A percentile compares a stretch with the other conserved stretches of the same genome.
phyloP scores from a whole-genome alignment of 768 basidiomycete species.

The Auricularia heimuer region DNA sequence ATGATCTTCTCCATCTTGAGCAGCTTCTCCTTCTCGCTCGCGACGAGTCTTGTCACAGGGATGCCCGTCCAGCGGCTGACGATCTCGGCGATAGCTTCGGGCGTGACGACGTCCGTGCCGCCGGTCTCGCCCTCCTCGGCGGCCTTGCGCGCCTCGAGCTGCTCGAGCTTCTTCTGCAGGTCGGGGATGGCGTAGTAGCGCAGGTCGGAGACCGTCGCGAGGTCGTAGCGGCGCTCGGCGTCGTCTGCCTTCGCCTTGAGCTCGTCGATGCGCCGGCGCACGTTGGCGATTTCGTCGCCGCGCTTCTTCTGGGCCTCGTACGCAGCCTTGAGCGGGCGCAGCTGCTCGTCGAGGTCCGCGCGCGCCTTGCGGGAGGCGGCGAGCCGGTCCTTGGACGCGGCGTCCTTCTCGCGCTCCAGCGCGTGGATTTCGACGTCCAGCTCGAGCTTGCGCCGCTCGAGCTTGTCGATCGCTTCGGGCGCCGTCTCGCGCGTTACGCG shows the following conservation, averaged over 20 bases:
- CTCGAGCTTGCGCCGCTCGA: constrained; percentile 81
- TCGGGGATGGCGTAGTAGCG: constrained; percentile 91
- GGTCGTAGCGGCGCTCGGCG: constrained; percentile 76
- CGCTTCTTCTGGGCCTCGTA: constrained; percentile 82
- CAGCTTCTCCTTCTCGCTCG: constrained; percentile 86
- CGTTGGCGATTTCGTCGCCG: constrained; percentile 67
- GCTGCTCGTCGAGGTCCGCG: constrained; percentile 74
- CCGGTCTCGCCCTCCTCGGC: constrained; percentile 56
- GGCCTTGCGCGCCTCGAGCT: constrained; percentile 55
- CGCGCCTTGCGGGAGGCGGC: constrained; percentile 64
- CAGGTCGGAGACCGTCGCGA: constrained; percentile 75
- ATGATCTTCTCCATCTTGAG: constrained; percentile 80
- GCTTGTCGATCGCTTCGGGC: constrained; percentile 86
- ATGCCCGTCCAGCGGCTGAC: constrained; percentile 90
- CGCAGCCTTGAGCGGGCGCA: constrained; percentile 70
- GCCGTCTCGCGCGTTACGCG: constrained; percentile 91
- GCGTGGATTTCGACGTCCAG: constrained; percentile 94
- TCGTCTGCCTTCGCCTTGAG: constrained; percentile 87
- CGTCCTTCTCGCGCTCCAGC: constrained; percentile 83
- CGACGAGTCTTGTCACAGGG: constrained; percentile 77
- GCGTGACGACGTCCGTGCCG: constrained; percentile 63
- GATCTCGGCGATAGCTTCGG: constrained; percentile 90
- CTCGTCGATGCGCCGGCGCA: constrained; percentile 79
- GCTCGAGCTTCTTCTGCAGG: constrained; percentile 41
- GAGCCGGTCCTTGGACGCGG: constrained; percentile 78